Base-by-base conservation (phyloP, 148 eudicot species). In the Nyssa sinensis region DNA sequence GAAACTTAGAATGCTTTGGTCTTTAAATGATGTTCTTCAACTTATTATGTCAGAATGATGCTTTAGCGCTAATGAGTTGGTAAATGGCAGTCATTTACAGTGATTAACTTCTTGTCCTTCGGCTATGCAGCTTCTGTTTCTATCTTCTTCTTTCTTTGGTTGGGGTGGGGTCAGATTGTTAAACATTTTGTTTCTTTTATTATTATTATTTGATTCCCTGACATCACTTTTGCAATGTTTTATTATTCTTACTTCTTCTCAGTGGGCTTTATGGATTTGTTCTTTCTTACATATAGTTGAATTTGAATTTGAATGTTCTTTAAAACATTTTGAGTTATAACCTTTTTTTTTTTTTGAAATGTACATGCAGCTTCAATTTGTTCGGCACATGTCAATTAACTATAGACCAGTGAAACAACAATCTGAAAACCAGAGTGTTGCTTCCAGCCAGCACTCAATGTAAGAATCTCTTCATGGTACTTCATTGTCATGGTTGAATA, bases 331-430 rank as follows among this genome's bases (percentile, higher is more conserved):
- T 37, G 70, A 19, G n/a, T n/a, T n/a, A n/a, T n/a, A n/a, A n/a
- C n/a, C n/a, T n/a, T n/a, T n/a, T 13, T 31, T 24, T 66, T 17
- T 24, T 64, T 62, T 39, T n/a, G 24, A 19, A 1, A 60, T 28
- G 29, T 29, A 39, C 17, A 23, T 75, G 75, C 87, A 84, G 87
- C 82, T 84, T 72, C 66, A 64, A 32, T 84, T 84, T 66, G 53
- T 78, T 63, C 79, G 75, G 47, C 77, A 81, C 73, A 60, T 81
- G 77, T 71, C 84, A 25, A 68, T 84, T 23, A 81, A 78, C 71
- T 74, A 71, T 55, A 51, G 69, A 74, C 77, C 79, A 29, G 12
- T 41, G 29, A 79, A 74, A 74, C 73, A 68, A 63, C 13, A 14
- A 70, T 39, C 79, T 4, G 51, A 74, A 68, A 62, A 39, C 66